Evolutionary conservation across 2,329 filamentous ascomycete species (phyloP).

Genomic region (Dactylellina drechsleri): DNA sequence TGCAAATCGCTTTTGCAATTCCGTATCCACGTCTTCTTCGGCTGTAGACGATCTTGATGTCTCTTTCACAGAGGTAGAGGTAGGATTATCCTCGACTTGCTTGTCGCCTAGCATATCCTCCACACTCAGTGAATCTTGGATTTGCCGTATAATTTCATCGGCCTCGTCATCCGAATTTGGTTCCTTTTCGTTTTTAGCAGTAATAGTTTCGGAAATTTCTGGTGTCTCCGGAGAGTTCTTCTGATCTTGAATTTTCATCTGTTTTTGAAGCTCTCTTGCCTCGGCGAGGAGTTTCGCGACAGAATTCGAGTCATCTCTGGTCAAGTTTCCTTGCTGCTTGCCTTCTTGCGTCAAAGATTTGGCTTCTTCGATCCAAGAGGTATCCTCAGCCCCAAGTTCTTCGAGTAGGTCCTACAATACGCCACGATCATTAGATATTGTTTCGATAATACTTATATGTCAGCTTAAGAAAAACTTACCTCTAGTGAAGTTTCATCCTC

Average conservation of each 20-base stretch:
- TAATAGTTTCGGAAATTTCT: neutral
- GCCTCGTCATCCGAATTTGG: conserved; percentile 50
- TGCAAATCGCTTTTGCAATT: conserved; percentile 41
- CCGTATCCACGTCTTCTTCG: conserved; percentile 36
- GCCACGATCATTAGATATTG: neutral
- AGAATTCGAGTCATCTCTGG: conserved; percentile 30
- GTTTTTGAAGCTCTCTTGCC: conserved; percentile 30
- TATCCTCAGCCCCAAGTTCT: conserved; percentile 46
- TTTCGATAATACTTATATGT: neutral
- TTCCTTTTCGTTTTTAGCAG: conserved; percentile 20
- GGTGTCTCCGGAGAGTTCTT: neutral
- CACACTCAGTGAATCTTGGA: conserved; percentile 33
- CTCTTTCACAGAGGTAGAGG: neutral
- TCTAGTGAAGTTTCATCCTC: conserved; percentile 43
- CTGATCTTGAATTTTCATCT: conserved; percentile 16
- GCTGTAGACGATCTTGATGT: neutral
- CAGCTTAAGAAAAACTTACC: conserved; percentile 14
- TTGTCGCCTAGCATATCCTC: conserved; percentile 24
- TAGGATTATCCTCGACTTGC: conserved; percentile 1
- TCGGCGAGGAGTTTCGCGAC: conserved; percentile 44
- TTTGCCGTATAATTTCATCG: conserved; percentile 43
- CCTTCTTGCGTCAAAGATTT: conserved; percentile 45
- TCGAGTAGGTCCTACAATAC: conserved; percentile 33
- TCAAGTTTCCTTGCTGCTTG: conserved; percentile 31
- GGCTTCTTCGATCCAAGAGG: conserved; percentile 48